phyloP scores from a whole-genome alignment of 2,329 filamentous ascomycete genomes.

The Pleurostoma richardsiae region DNA sequence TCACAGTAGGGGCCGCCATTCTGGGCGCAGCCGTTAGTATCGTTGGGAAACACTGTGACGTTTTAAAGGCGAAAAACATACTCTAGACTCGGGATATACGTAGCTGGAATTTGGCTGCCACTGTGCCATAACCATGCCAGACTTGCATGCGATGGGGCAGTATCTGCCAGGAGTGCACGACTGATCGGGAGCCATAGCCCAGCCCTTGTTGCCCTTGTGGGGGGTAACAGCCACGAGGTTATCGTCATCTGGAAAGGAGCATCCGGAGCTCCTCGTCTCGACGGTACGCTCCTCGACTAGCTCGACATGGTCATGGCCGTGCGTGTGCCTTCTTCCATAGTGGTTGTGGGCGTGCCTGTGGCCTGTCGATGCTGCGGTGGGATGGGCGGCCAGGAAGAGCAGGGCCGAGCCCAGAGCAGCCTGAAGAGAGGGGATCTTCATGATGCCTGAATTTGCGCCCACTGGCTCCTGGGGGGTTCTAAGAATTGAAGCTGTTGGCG shows the following conservation, averaged over 20 bases:
- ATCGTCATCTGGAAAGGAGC: conserved; percentile 62
- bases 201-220: conserved; percentile 60
- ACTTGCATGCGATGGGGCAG: conserved; percentile 72
- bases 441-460: conserved; percentile 21
- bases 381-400: conserved; percentile 37
- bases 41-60: background rate
- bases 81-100: conserved; percentile 66
- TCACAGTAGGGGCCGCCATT: conserved; percentile 73
- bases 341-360: conserved; percentile 28
- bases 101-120: conserved; percentile 72
- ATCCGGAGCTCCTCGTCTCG: conserved; percentile 51
- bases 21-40: conserved; percentile 31
- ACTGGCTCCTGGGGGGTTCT: conserved; percentile 8
- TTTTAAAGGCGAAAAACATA: conserved; percentile 32
- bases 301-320: conserved; percentile 20
- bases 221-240: conserved; percentile 67
- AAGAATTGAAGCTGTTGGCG: conserved; percentile 1
- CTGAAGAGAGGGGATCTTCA: conserved; percentile 49
- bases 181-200: conserved; percentile 75
- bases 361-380: conserved; percentile 28
- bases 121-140: conserved; percentile 72
- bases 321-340: conserved; percentile 23
- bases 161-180: conserved; percentile 61
- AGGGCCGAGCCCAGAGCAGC: conserved; percentile 44
- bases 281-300: conserved; percentile 13